phyloP scores from a whole-genome alignment of 2,329 filamentous ascomycete species.

The Tympanopsis confertula region DNA sequence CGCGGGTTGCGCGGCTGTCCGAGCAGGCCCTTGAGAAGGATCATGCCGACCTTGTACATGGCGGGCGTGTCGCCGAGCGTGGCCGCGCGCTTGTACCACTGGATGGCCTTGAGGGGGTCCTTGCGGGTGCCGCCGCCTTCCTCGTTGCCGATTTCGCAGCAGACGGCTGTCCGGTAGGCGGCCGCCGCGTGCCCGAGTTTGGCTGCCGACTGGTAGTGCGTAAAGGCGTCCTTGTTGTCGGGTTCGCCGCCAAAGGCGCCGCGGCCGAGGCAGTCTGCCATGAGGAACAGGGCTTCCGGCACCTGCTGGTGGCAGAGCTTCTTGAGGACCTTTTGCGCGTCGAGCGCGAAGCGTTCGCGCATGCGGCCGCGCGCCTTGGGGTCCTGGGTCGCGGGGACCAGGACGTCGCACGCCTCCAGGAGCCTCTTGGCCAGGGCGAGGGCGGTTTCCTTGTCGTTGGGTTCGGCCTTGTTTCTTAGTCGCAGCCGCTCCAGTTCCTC shows the following conservation, averaged over 20 bases:
- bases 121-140: conserved; percentile 86
- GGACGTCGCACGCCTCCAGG: conserved; percentile 69
- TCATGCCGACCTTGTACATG: conserved; percentile 98
- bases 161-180: conserved; percentile 90
- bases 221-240: conserved; percentile 87
- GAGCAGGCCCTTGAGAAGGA: conserved; percentile 80
- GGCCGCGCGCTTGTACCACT: conserved; percentile 94
- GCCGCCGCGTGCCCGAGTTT: conserved; percentile 78
- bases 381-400: conserved; percentile 54
- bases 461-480: conserved; percentile 55
- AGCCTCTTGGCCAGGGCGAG: conserved; percentile 71
- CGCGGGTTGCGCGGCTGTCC: conserved; percentile 72
- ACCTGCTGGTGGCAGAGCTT: conserved; percentile 68
- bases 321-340: conserved; percentile 84
- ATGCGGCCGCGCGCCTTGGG: conserved; percentile 63
- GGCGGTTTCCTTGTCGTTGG: conserved; percentile 60
- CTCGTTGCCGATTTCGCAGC: conserved; percentile 90
- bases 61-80: conserved; percentile 81
- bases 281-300: conserved; percentile 80
- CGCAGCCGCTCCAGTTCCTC: conserved; percentile 70
- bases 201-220: conserved; percentile 83
- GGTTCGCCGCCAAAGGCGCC: conserved; percentile 68
- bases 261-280: conserved; percentile 80
- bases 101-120: conserved; percentile 85
- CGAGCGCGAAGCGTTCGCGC: conserved; percentile 72